Percentiles rank a stretch among this genome's conserved stretches.
Evolutionary conservation across 2,329 filamentous ascomycete genomes (phyloP).

Genomic region (Epichloe sylvatica): DNA sequence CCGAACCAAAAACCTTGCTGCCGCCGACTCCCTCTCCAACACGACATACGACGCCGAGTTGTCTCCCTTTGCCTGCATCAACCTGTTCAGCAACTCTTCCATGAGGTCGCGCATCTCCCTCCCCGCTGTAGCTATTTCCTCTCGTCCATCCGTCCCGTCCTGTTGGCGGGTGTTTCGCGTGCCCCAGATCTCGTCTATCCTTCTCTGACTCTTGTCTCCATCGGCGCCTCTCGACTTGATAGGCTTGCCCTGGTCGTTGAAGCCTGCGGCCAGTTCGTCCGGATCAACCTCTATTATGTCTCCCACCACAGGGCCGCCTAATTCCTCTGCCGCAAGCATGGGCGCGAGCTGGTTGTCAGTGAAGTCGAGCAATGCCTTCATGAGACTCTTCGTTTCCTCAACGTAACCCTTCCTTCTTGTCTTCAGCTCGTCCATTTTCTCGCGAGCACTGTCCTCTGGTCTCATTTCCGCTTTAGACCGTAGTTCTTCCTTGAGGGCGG

Average conservation of each 20-base stretch:
- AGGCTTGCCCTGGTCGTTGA: slow-evolving; percentile 43
- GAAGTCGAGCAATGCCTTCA: slow-evolving; percentile 53
- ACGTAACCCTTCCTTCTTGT: slow-evolving; percentile 47
- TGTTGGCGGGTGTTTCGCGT: slow-evolving; percentile 7
- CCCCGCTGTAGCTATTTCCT: slow-evolving; percentile 37
- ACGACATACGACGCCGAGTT: slow-evolving; percentile 43
- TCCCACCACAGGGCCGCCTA: slow-evolving; percentile 71
- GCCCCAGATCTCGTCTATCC: slow-evolving; percentile 53
- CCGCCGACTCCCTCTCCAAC: slow-evolving; percentile 46
- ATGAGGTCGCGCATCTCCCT: slow-evolving; percentile 46
- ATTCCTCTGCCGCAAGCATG: slow-evolving; percentile 70
- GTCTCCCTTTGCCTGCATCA: slow-evolving; percentile 40
- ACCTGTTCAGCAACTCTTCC: slow-evolving; percentile 45
- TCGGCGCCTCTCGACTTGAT: slow-evolving; percentile 31
- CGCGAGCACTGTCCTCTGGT: slow-evolving; percentile 46
- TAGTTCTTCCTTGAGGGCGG: slow-evolving; percentile 42
- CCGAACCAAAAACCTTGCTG: slow-evolving; percentile 48
- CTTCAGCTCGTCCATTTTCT: slow-evolving; percentile 47
- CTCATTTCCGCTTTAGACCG: slow-evolving; percentile 43
- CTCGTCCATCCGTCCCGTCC: slow-evolving; percentile 18
- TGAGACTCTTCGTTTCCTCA: slow-evolving; percentile 43
- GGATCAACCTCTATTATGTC: slow-evolving; percentile 52
- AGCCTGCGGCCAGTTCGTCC: slow-evolving; percentile 45
- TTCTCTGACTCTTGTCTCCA: slow-evolving; percentile 40
- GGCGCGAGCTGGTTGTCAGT: slow-evolving; percentile 55